Percentiles rank a stretch among this genome's conserved stretches.
These are phyloP conservation scores for Trichophyton verrucosum DNA, from an alignment of 2,329 filamentous ascomycete genomes.

Conservation along the genomic window DNA sequence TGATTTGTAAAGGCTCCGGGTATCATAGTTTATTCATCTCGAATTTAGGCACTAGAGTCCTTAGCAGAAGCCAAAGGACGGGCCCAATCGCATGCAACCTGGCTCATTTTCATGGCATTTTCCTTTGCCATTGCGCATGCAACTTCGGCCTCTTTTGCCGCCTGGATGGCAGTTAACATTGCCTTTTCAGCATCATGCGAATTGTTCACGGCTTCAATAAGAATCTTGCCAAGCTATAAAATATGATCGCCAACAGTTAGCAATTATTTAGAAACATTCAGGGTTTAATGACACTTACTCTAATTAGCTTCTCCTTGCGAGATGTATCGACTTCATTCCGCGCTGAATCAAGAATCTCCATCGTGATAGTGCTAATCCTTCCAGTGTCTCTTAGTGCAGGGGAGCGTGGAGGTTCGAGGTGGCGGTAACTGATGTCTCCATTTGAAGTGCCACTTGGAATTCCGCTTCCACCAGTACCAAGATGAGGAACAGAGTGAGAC, in stretches of 20 bases:
- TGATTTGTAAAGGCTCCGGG: not conserved
- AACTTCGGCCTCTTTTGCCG: conserved; percentile 15
- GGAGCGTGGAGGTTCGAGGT: not conserved
- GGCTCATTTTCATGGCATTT: conserved; percentile 13
- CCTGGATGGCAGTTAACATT: conserved; percentile 15
- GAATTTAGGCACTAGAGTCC: too few relatives aligned
- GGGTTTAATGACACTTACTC: conserved; percentile 7
- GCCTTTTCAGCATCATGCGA: conserved; percentile 16
- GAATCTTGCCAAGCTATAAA: conserved; percentile 12
- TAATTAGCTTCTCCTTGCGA: conserved; percentile 14
- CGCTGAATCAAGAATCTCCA: conserved; percentile 14
- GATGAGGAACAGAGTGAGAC: not conserved
- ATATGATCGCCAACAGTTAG: not conserved
- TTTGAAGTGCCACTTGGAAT: too few relatives aligned
- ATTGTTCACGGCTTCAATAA: conserved; percentile 16
- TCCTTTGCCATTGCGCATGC: conserved; percentile 15
- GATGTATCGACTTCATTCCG: conserved; percentile 11
- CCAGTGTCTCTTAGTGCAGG: conserved; percentile 11
- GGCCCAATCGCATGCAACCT: conserved; percentile 11
- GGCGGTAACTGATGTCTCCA: not conserved
- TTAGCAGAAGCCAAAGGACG: not conserved
- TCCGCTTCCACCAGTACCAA: not conserved
- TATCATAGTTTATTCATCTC: not conserved
- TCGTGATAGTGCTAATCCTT: conserved; percentile 12
- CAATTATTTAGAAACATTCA: not conserved